Evolutionary conservation across 1,284 basidiomycete species (phyloP), one percentile per base, ranked within the genome.

Genomic region (Termitomyces sp.): DNA sequence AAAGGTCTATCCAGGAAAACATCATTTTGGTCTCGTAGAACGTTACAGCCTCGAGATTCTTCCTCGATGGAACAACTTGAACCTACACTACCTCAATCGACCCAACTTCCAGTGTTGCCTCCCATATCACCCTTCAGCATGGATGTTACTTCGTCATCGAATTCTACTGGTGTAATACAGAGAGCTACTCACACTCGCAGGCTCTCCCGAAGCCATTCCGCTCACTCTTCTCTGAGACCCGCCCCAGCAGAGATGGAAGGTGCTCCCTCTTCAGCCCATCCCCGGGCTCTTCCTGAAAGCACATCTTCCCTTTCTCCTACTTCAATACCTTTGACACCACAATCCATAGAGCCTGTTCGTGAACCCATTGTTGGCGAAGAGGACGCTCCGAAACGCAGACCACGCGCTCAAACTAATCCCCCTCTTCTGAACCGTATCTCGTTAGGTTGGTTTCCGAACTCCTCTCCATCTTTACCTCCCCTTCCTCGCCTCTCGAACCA

Each of bases 401-500:
- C 75, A 41, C 82, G 83, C 30, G 77, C 84, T 38, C 77, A 80
- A 46, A 86, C 85, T n/a, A 86, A 84, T 59, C 83, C 86, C 3
- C 82, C 86, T 21, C 69, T 87, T 50, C 67, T 89, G 31, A 83
- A 84, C 61, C 80, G 87, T 40, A 68, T 88, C 52, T 89, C 87
- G n/a, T 64, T 88, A 24, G 84, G 88, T 59, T 77, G 77, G 16
- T 72, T 77, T 50, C 73, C 79, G 14, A 67, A 74, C 31, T 66
- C 71, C 34, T 62, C 58, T 1, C 43, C 45, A 30, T 49, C 52
- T 19, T 28, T 49, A 38, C 39, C 55, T 19, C 47, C 55, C 3
- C 44, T 49, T 14, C 49, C 50, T 40, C 55, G 47, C 14, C 10
- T 40, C 10, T 49, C 39, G 44, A 51, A 54, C 56, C 16, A 60